Percentiles rank a stretch among this genome's conserved stretches.
phyloP scores from a whole-genome alignment of 371 early-diverging fungal genomes.

The Mucor indicus region DNA sequence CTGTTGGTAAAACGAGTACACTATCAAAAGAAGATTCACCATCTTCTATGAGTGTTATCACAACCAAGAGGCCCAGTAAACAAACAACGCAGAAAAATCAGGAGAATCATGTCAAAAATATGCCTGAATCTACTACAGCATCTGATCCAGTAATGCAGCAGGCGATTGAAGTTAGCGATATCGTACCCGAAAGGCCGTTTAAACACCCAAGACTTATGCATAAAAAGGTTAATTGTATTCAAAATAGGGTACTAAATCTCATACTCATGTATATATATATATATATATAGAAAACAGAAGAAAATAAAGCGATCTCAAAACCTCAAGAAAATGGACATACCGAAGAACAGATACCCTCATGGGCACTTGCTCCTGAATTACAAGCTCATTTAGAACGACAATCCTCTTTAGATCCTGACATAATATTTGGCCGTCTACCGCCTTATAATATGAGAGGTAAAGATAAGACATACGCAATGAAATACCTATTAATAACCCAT shows the following conservation, averaged over 20 bases:
- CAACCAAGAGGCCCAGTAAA: background rate
- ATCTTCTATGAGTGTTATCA: background rate
- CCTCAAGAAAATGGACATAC: background rate
- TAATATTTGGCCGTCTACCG: conserved; percentile 1
- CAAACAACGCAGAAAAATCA: too few species aligned
- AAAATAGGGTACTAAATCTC: too few species aligned
- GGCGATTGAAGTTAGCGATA: background rate
- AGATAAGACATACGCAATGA: too few species aligned
- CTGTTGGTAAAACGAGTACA: background rate
- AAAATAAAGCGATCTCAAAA: background rate
- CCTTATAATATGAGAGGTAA: conserved; percentile 2
- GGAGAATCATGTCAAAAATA: background rate
- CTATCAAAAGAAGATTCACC: background rate
- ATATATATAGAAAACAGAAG: too few species aligned
- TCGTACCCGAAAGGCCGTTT: background rate
- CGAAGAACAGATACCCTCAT: background rate
- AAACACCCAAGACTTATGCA: background rate
- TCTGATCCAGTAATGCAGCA: background rate
- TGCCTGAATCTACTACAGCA: background rate
- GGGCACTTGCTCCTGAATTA: conserved; percentile 3
- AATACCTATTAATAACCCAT: too few species aligned
- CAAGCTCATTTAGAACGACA: background rate
- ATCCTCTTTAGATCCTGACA: background rate
- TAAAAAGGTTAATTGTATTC: too few species aligned
- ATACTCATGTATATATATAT: too few species aligned